A percentile compares a stretch with the other conserved stretches of the same genome.
Conservation (phyloP, 2,329 filamentous ascomycete species). For the Pyrenochaeta sp. region DNA sequence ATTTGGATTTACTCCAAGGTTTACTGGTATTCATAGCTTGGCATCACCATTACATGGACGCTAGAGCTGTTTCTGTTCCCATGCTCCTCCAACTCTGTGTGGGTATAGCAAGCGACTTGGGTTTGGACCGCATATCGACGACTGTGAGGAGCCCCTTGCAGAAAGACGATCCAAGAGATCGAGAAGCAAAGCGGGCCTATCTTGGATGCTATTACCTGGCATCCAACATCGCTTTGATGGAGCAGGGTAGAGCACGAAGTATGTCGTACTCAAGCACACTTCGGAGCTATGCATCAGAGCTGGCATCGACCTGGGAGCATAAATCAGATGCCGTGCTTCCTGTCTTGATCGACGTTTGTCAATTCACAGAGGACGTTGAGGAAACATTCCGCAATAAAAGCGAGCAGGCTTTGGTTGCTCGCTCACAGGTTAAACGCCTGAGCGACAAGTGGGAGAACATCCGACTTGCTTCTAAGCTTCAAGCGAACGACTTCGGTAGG, state of each 20-base stretch:
- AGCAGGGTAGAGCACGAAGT: slow-evolving; percentile 31
- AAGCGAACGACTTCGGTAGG: slow-evolving; percentile 44
- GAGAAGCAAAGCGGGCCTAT: slow-evolving; percentile 46
- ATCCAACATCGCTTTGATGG: slow-evolving; percentile 37
- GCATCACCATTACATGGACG: slow-evolving; percentile 50
- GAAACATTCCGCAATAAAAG: slow-evolving; percentile 41
- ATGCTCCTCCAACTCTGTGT: slow-evolving; percentile 46
- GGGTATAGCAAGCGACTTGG: slow-evolving; percentile 43
- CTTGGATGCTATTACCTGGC: slow-evolving; percentile 47
- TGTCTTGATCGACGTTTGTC: slow-evolving; percentile 42
- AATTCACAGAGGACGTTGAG: slow-evolving; percentile 47
- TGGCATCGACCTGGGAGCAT: slow-evolving; percentile 41
- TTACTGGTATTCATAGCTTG: slow-evolving; percentile 48
- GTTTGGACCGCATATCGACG: slow-evolving; percentile 37
- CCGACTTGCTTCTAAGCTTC: slow-evolving; percentile 35
- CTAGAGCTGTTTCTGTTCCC: slow-evolving; percentile 43
- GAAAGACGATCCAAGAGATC: slow-evolving; percentile 32
- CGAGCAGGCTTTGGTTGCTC: slow-evolving; percentile 40
- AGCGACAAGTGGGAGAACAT: slow-evolving; percentile 47
- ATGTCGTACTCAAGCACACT: slow-evolving; percentile 39
- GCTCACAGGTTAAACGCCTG: slow-evolving; percentile 43
- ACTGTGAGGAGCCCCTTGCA: slow-evolving; percentile 26
- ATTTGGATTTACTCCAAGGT: slow-evolving; percentile 43
- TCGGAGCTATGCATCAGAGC: slow-evolving; percentile 42
- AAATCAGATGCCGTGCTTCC: slow-evolving; percentile 42